Conservation (phyloP, 192 early-diverging fungal species). For the Coemansia sp. region DNA sequence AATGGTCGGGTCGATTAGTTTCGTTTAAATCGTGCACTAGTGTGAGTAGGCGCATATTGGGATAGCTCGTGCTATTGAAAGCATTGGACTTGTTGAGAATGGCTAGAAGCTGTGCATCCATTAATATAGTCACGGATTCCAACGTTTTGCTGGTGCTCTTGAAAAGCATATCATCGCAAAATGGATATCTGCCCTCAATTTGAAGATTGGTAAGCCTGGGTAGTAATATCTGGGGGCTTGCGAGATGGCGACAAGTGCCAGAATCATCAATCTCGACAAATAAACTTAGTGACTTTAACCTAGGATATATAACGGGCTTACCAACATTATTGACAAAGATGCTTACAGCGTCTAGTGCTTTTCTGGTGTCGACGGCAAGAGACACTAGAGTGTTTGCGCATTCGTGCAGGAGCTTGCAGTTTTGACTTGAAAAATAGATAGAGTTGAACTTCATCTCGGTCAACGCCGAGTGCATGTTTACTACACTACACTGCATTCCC, state of each 20-base stretch:
- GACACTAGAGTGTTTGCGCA: neutral
- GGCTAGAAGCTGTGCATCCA: neutral
- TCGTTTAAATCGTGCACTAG: neutral
- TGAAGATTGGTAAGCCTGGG: neutral
- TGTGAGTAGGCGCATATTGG: neutral
- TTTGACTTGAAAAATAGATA: neutral
- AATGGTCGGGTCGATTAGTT: neutral
- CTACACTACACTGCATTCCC: neutral
- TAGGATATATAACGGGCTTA: neutral
- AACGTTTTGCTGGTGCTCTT: neutral
- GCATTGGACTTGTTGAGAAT: slow-evolving; percentile 2
- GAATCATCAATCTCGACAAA: neutral
- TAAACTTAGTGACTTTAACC: neutral
- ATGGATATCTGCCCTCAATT: neutral
- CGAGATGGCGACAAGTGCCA: neutral
- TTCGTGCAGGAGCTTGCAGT: neutral
- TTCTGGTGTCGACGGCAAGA: neutral
- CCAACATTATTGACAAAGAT: neutral
- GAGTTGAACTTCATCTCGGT: neutral
- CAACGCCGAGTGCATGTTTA: neutral
- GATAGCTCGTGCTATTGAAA: neutral
- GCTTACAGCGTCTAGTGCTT: neutral
- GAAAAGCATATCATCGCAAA: neutral
- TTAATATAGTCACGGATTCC: neutral
- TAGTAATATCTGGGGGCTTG: neutral